Percentiles rank a stretch among this genome's conserved stretches.
Conservation (phyloP, 768 basidiomycete species). For the Podaxis sp. region DNA sequence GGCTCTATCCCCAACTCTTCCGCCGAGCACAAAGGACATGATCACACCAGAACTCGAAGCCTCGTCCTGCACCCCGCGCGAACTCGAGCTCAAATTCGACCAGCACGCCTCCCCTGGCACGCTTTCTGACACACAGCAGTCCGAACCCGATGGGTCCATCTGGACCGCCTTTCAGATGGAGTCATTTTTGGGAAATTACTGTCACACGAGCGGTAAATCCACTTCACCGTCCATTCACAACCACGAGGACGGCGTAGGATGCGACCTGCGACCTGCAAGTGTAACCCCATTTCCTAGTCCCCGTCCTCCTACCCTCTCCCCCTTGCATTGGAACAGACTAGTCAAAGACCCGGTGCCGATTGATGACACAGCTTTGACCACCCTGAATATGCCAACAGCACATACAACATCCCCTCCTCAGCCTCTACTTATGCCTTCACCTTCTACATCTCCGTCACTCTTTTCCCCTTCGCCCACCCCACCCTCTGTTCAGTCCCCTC, state of each 20-base stretch:
- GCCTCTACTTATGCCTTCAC: not conserved
- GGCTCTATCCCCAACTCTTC: not conserved
- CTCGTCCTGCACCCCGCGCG: not conserved
- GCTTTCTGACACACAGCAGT: not conserved
- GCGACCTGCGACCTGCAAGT: not conserved
- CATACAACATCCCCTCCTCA: not conserved
- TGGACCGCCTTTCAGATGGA: conserved; percentile 15
- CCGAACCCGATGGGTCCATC: conserved; percentile 8
- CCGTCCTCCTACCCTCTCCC: not conserved
- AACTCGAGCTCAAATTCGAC: conserved; percentile 9
- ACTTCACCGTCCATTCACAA: conserved; percentile 1
- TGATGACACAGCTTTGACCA: not conserved
- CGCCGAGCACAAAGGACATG: not conserved
- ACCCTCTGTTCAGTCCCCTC: not conserved
- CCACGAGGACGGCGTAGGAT: not conserved
- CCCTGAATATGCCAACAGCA: conserved; percentile 1
- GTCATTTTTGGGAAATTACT: conserved; percentile 10
- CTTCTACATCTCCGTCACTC: not conserved
- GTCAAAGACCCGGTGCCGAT: not conserved
- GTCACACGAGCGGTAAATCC: not conserved
- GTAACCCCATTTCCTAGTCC: not conserved
- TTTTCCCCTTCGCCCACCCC: not conserved
- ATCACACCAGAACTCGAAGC: conserved; percentile 3
- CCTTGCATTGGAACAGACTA: not conserved
- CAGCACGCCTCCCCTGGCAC: not conserved